phyloP scores from a whole-genome alignment of 805 yeast species.

The Myxozyma monticola region DNA sequence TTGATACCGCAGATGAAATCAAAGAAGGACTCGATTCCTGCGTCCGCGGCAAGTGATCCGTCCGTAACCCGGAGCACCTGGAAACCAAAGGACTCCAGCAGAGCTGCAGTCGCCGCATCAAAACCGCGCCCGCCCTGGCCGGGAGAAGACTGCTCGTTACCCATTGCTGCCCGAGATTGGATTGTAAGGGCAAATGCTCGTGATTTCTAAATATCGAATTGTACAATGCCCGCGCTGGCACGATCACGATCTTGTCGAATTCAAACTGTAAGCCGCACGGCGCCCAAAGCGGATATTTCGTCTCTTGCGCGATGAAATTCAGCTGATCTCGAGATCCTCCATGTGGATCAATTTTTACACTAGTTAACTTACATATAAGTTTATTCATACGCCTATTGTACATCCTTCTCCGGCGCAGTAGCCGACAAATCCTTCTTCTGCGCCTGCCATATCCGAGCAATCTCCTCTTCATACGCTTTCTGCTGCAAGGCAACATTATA shows the following conservation, averaged over 20 bases:
- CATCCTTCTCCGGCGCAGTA: neutral
- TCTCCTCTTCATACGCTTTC: slow-evolving; percentile 87
- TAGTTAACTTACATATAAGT: too few species aligned
- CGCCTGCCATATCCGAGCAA: slow-evolving; percentile 82
- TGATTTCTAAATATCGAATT: too few species aligned
- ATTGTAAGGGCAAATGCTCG: too few species aligned
- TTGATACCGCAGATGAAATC: slow-evolving; percentile 83
- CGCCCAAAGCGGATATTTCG: too few species aligned
- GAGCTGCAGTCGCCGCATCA: slow-evolving; percentile 1
- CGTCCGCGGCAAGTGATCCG: slow-evolving; percentile 49
- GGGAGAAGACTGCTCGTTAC: slow-evolving; percentile 27
- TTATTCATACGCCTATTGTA: neutral
- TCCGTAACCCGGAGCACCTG: slow-evolving; percentile 54
- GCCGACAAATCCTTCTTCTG: slow-evolving; percentile 46
- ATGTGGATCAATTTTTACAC: too few species aligned
- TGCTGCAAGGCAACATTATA: slow-evolving; percentile 85
- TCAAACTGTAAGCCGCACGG: too few species aligned
- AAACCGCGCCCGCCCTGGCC: slow-evolving; percentile 1
- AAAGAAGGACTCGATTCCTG: slow-evolving; percentile 78
- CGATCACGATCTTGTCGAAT: too few species aligned
- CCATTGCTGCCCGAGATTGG: too few species aligned
- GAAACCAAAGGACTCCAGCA: slow-evolving; percentile 47
- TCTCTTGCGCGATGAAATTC: too few species aligned
- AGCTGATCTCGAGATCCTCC: too few species aligned
- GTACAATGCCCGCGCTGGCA: too few species aligned